Evolutionary conservation across 768 basidiomycete genomes (phyloP).

Genomic region (Amanita pseudoporphyria): DNA sequence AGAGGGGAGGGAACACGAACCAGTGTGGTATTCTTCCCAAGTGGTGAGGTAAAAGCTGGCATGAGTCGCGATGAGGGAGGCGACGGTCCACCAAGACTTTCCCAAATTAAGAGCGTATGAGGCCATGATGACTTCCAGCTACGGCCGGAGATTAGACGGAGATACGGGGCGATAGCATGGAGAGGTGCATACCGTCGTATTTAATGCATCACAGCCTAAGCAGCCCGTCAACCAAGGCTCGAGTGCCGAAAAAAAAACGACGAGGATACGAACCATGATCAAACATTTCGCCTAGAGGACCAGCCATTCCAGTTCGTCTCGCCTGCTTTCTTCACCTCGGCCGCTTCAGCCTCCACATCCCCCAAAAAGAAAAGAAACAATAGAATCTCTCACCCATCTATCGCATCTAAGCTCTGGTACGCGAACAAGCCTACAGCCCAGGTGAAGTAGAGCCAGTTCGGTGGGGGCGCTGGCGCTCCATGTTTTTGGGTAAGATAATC

Average conservation of each 20-base stretch:
- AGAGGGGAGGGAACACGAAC: constrained; percentile 22
- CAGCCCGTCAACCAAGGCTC: neutral
- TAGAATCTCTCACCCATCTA: constrained; percentile 60
- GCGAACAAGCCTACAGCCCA: constrained; percentile 84
- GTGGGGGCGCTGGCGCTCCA: constrained; percentile 44
- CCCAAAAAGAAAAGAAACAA: constrained; percentile 9
- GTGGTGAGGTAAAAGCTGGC: constrained; percentile 79
- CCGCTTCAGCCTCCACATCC: neutral
- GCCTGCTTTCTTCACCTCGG: constrained; percentile 73
- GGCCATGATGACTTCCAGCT: constrained; percentile 84
- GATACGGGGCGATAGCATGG: neutral
- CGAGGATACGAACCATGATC: constrained; percentile 71
- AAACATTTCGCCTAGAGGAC: constrained; percentile 95
- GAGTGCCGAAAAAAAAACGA: too few relatives aligned
- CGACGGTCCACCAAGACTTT: constrained; percentile 95
- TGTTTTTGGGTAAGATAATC: constrained; percentile 60
- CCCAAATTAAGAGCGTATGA: constrained; percentile 84
- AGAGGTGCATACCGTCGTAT: constrained; percentile 69
- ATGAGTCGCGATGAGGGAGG: constrained; percentile 67
- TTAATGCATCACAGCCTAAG: constrained; percentile 83
- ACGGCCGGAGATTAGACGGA: neutral
- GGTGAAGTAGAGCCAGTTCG: constrained; percentile 90
- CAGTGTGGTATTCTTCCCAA: constrained; percentile 86
- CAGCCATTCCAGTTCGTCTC: constrained; percentile 92
- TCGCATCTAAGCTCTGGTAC: constrained; percentile 86